These are phyloP conservation scores for Microglena sp. DNA, from an alignment of 139 green algal species.

Conservation along the genomic window DNA sequence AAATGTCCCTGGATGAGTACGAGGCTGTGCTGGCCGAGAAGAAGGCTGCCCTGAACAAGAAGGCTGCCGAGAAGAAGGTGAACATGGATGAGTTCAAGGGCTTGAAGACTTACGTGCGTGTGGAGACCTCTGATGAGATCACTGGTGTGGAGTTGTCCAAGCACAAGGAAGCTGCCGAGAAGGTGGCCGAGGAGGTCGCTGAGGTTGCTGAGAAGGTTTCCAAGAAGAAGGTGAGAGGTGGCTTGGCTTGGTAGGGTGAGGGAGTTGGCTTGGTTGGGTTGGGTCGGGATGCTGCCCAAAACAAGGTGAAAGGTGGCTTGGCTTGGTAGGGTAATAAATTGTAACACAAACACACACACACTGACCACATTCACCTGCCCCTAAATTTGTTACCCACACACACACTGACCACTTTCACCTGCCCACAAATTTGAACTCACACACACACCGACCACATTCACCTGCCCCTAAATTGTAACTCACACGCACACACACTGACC, in stretches of 20 bases:
- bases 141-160: constrained; percentile 29
- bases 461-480: not conserved
- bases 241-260: not conserved
- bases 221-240: constrained; percentile 20
- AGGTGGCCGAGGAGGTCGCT: constrained; percentile 10
- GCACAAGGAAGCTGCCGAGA: constrained; percentile 24
- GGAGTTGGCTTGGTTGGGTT: not conserved
- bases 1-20: constrained; percentile 68
- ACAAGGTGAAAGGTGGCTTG: not conserved
- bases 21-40: constrained; percentile 60
- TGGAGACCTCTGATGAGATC: constrained; percentile 24
- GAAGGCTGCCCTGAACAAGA: constrained; percentile 67
- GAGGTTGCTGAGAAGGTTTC: constrained; percentile 8
- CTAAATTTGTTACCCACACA: too few species aligned
- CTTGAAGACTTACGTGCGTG: constrained; percentile 15
- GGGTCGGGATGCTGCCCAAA: not conserved
- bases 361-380: not conserved
- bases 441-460: not conserved
- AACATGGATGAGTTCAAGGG: constrained; percentile 17
- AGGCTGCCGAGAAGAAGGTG: constrained; percentile 22
- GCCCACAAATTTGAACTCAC: not conserved
- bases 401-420: not conserved
- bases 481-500: not conserved
- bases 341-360: too few species aligned
- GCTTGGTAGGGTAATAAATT: too few species aligned